A percentile compares a stretch with the other conserved stretches of the same genome.
phyloP scores from a whole-genome alignment of 78 protist genomes.

The Dictyostelium brefeldianum region DNA sequence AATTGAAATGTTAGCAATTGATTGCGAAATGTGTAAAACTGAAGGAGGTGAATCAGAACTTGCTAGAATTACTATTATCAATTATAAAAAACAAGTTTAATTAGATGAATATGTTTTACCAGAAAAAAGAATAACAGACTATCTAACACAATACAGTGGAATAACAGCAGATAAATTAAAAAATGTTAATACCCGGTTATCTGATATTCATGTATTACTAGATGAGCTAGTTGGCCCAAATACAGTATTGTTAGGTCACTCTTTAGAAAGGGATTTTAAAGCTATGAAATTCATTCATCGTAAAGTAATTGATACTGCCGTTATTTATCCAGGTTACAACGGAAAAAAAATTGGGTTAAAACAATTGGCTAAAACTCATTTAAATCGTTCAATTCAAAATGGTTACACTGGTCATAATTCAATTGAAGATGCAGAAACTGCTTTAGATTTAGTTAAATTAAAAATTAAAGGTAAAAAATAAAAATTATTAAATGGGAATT shows the following conservation, averaged over 20 bases:
- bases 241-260: conserved; percentile 91
- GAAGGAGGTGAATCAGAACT: conserved; percentile 75
- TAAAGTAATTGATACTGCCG: conserved; percentile 88
- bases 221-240: background rate
- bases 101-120: conserved; percentile 86
- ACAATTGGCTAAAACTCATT: conserved; percentile 39
- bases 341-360: conserved; percentile 22
- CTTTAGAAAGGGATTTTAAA: conserved; percentile 90
- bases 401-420: conserved; percentile 46
- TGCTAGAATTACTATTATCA: conserved; percentile 89
- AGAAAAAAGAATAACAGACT: conserved; percentile 73
- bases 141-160: conserved; percentile 89
- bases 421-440: conserved; percentile 72
- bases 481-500: no score
- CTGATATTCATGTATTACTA: conserved; percentile 75
- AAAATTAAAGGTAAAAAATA: no score
- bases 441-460: conserved; percentile 52
- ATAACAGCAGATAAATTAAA: conserved; percentile 77
- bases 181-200: conserved; percentile 53
- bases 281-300: conserved; percentile 81
- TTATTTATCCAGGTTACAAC: conserved; percentile 58
- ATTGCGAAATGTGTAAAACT: conserved; percentile 91
- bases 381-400: conserved; percentile 36
- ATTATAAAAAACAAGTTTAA: conserved; percentile 33
- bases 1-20: conserved; percentile 67